Percentiles rank a stretch among this genome's conserved stretches.
Conservation (phyloP, 2,329 filamentous ascomycete species). For the Stagonosporopsis rhizophila region DNA sequence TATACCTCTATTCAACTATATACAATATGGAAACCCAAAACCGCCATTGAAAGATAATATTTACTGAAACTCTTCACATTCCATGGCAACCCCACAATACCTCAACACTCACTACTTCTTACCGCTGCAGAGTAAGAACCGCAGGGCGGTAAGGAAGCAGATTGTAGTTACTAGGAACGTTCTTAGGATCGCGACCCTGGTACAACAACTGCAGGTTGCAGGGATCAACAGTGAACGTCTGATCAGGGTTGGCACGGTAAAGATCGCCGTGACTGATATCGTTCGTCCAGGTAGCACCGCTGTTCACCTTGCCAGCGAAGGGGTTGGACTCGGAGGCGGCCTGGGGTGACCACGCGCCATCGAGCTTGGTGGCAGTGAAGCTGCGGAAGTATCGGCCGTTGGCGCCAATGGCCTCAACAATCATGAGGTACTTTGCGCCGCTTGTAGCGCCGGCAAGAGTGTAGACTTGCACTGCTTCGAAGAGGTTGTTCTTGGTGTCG, state of each 20-base stretch:
- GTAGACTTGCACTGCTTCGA: constrained; percentile 73
- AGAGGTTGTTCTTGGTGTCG: constrained; percentile 64
- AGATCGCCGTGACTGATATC: constrained; percentile 72
- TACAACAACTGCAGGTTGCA: constrained; percentile 72
- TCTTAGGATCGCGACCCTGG: constrained; percentile 61
- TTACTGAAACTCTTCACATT: no score
- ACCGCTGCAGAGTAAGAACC: constrained; percentile 57
- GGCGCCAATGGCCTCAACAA: constrained; percentile 68
- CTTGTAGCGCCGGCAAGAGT: constrained; percentile 56
- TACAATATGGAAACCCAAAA: no score
- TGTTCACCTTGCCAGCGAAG: constrained; percentile 73
- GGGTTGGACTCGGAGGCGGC: constrained; percentile 63
- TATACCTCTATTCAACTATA: no score
- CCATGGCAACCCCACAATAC: no score
- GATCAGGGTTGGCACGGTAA: constrained; percentile 62
- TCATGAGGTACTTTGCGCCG: constrained; percentile 65
- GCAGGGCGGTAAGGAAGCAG: constrained; percentile 63
- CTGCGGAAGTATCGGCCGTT: constrained; percentile 71
- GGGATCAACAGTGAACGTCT: constrained; percentile 68
- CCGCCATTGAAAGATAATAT: no score
- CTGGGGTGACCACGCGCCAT: constrained; percentile 65
- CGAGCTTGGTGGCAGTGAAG: constrained; percentile 66
- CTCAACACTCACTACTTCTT: neutral
- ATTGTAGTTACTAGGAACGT: constrained; percentile 54
- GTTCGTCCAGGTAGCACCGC: constrained; percentile 69